Percentiles rank a stretch among this genome's conserved stretches.
Conservation (phyloP, 2,329 filamentous ascomycete genomes). For the Truncatella angustata region DNA sequence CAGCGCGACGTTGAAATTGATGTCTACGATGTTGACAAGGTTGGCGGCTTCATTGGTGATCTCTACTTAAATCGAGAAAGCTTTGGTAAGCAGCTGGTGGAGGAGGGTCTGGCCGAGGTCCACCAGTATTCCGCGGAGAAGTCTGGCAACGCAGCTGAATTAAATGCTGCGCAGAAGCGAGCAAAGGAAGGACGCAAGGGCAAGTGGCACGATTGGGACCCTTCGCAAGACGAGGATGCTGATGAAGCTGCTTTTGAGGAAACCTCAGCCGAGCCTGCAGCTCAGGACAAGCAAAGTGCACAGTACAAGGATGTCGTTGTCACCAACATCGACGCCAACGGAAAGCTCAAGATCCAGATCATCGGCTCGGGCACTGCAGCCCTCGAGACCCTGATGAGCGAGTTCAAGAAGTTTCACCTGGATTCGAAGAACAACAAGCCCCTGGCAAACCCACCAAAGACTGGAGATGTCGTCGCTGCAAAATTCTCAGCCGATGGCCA, state of each 20-base stretch:
- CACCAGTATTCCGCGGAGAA: conserved; percentile 96
- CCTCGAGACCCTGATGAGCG: conserved; percentile 82
- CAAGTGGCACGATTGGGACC: conserved; percentile 93
- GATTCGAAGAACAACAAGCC: conserved; percentile 76
- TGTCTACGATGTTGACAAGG: conserved; percentile 91
- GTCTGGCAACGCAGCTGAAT: conserved; percentile 82
- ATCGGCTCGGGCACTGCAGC: conserved; percentile 83
- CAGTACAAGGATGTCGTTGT: conserved; percentile 95
- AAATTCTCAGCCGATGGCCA: conserved; percentile 85
- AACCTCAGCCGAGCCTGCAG: conserved; percentile 46
- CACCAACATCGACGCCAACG: conserved; percentile 82
- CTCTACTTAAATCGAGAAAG: conserved; percentile 93
- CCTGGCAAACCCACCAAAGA: conserved; percentile 76
- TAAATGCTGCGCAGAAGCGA: conserved; percentile 81
- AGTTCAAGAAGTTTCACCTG: conserved; percentile 88
- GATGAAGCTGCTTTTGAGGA: conserved; percentile 52
- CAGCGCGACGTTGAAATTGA: conserved; percentile 97
- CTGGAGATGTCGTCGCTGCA: conserved; percentile 87
- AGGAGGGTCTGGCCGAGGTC: conserved; percentile 90
- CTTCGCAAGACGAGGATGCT: conserved; percentile 73
- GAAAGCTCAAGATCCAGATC: conserved; percentile 86
- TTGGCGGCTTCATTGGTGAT: conserved; percentile 94
- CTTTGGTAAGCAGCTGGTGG: conserved; percentile 88
- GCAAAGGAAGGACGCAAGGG: conserved; percentile 89
- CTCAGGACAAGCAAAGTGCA: conserved; percentile 62